Evolutionary conservation across 2,329 filamentous ascomycete species (phyloP).

Genomic region (Tolypocladium endophyticum): DNA sequence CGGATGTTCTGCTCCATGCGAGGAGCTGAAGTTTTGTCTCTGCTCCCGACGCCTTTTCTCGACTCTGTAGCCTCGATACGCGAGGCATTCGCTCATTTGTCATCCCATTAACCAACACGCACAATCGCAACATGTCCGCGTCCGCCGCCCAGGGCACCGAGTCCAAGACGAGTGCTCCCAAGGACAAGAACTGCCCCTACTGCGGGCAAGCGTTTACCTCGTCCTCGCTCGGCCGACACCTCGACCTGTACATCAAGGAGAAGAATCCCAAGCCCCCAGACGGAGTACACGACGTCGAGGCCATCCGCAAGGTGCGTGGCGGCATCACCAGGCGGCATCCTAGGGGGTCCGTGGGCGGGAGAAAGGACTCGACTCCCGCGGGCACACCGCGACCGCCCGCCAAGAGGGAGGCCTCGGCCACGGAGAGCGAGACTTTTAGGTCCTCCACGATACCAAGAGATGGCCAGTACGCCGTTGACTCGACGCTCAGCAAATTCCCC

Average conservation of each 20-base stretch:
- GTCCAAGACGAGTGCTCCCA: slow-evolving; percentile 39
- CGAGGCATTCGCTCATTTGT: slow-evolving; percentile 4
- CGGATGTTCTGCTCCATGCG: slow-evolving; percentile 3
- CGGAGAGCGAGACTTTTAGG: slow-evolving; percentile 26
- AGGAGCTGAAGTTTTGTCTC: slow-evolving; percentile 3
- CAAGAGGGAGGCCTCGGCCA: slow-evolving; percentile 26
- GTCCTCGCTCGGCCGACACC: slow-evolving; percentile 82
- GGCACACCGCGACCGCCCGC: slow-evolving; percentile 34
- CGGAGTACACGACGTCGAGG: slow-evolving; percentile 81
- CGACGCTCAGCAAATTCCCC: slow-evolving; percentile 42
- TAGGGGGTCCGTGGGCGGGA: slow-evolving; percentile 49
- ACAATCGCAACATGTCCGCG: slow-evolving; percentile 18
- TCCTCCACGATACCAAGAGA: slow-evolving; percentile 31
- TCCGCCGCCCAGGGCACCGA: slow-evolving; percentile 23
- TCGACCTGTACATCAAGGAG: slow-evolving; percentile 87
- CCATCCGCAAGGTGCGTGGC: slow-evolving; percentile 73
- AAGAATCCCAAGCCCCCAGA: slow-evolving; percentile 85
- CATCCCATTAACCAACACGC: background rate
- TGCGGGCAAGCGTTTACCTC: slow-evolving; percentile 87
- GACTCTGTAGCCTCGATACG: slow-evolving; percentile 4
- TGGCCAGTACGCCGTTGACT: slow-evolving; percentile 30
- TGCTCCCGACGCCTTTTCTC: background rate
- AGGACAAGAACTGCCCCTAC: slow-evolving; percentile 83
- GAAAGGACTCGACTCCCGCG: slow-evolving; percentile 48
- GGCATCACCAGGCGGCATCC: slow-evolving; percentile 81